These are phyloP conservation scores for Symbiodinium natans DNA, from an alignment of 73 alveolate genomes.

Conservation along the genomic window DNA sequence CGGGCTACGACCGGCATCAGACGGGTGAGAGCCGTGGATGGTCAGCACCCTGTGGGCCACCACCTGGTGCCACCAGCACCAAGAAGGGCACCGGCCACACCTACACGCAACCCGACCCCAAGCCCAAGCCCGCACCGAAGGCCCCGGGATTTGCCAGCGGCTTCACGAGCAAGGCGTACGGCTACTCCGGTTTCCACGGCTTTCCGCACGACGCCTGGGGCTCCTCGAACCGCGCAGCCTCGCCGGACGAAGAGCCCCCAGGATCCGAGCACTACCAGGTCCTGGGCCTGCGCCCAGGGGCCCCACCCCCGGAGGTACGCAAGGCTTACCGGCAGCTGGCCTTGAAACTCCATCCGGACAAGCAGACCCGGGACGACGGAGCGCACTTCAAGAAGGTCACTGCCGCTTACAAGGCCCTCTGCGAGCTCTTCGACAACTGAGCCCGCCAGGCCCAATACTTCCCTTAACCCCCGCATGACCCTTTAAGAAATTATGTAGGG, in stretches of 20 bases:
- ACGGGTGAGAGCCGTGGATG: background rate
- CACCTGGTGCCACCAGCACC: background rate
- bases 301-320: slow-evolving; percentile 24
- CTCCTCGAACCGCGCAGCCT: too few relatives aligned
- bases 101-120: too few relatives aligned
- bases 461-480: too few relatives aligned
- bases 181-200: too few relatives aligned
- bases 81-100: too few relatives aligned
- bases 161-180: too few relatives aligned
- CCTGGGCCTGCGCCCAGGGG: background rate
- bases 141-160: too few relatives aligned
- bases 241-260: background rate
- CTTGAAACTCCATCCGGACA: slow-evolving; percentile 63
- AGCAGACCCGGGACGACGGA: slow-evolving; percentile 4
- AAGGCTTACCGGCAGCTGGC: slow-evolving; percentile 57
- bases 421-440: too few relatives aligned
- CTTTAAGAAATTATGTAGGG: too few relatives aligned
- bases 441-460: too few relatives aligned
- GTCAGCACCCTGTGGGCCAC: slow-evolving; percentile 15
- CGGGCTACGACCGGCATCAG: background rate
- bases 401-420: background rate
- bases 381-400: slow-evolving; percentile 14
- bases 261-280: background rate
- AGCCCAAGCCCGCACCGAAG: too few relatives aligned
- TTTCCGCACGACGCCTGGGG: too few relatives aligned